Evolutionary conservation across 1,284 basidiomycete genomes (phyloP).

Genomic region (Clitocybe nebularis): DNA sequence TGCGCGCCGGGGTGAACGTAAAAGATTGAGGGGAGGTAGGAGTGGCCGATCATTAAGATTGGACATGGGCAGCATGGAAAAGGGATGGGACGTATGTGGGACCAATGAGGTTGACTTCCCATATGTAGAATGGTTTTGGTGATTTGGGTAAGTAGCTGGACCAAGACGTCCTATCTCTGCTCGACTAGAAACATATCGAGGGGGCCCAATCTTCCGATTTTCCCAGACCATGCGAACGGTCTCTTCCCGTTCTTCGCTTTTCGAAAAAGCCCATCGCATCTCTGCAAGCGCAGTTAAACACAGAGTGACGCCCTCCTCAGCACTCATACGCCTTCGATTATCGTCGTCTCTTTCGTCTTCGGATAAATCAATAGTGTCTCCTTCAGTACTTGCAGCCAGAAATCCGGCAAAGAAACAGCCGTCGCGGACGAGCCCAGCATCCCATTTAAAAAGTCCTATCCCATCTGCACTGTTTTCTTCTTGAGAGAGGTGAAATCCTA

Average conservation of each 20-base stretch:
- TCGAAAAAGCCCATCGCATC: conserved; percentile 79
- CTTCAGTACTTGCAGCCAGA: conserved; percentile 54
- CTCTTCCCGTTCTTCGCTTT: conserved; percentile 66
- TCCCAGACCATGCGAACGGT: conserved; percentile 64
- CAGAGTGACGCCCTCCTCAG: conserved; percentile 65
- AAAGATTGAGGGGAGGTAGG: conserved; percentile 33
- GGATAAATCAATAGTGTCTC: conserved; percentile 39
- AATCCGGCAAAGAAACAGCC: conserved; percentile 78
- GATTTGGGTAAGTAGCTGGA: conserved; percentile 12
- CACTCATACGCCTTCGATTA: conserved; percentile 34
- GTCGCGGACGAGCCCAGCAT: conserved; percentile 76
- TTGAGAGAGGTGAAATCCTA: conserved; percentile 53
- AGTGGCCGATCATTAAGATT: conserved; percentile 27
- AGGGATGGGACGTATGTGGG: conserved; percentile 9
- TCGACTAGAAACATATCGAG: conserved; percentile 12
- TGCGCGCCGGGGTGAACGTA: conserved; percentile 30
- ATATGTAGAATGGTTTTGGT: conserved; percentile 7
- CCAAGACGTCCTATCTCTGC: conserved; percentile 6
- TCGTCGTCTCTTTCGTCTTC: conserved; percentile 42
- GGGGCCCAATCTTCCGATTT: conserved; percentile 33
- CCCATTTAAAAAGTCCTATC: conserved; percentile 69
- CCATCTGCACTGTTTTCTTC: conserved; percentile 22
- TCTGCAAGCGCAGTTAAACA: conserved; percentile 72
- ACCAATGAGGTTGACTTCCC: conserved; percentile 11
- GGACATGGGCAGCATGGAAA: conserved; percentile 9